These are phyloP conservation scores for Cyclocybe cylindracea DNA, from an alignment of 768 basidiomycete genomes.

Conservation along the genomic window DNA sequence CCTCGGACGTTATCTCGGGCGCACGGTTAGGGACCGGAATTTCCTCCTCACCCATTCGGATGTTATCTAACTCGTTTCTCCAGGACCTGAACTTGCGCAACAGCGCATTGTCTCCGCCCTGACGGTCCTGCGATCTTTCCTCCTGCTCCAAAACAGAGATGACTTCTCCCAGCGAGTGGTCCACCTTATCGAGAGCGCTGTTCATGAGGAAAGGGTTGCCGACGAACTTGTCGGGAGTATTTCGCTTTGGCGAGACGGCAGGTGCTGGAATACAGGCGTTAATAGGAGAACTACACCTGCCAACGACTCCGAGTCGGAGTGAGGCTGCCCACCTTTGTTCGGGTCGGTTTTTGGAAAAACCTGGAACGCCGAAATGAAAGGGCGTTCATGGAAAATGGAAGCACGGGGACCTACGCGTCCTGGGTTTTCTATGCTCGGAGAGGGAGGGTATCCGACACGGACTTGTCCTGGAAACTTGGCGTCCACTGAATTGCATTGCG, in stretches of 20 bases:
- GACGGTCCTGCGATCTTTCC: conserved; percentile 33
- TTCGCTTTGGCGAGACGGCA: conserved; percentile 21
- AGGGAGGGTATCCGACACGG: conserved; percentile 37
- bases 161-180: conserved; percentile 41
- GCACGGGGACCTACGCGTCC: conserved; percentile 33
- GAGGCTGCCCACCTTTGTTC: conserved; percentile 26
- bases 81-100: conserved; percentile 42
- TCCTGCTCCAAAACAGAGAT: conserved; percentile 47
- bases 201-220: conserved; percentile 52
- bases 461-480: conserved; percentile 42
- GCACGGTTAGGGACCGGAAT: conserved; percentile 5
- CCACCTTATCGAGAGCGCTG: conserved; percentile 42
- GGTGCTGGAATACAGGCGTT: conserved; percentile 17
- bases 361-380: conserved; percentile 21
- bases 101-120: conserved; percentile 31
- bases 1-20: conserved; percentile 12
- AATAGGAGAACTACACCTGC: background rate
- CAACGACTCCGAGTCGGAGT: background rate
- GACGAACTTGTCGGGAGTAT: conserved; percentile 27
- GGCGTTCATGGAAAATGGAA: background rate
- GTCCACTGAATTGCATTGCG: conserved; percentile 22
- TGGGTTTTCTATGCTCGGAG: conserved; percentile 47
- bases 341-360: conserved; percentile 51
- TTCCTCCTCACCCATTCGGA: conserved; percentile 25
- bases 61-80: conserved; percentile 38